Evolutionary conservation across 1,284 basidiomycete genomes (phyloP), one percentile per base, ranked within the genome.

Genomic region (Boletellus deceptivus): DNA sequence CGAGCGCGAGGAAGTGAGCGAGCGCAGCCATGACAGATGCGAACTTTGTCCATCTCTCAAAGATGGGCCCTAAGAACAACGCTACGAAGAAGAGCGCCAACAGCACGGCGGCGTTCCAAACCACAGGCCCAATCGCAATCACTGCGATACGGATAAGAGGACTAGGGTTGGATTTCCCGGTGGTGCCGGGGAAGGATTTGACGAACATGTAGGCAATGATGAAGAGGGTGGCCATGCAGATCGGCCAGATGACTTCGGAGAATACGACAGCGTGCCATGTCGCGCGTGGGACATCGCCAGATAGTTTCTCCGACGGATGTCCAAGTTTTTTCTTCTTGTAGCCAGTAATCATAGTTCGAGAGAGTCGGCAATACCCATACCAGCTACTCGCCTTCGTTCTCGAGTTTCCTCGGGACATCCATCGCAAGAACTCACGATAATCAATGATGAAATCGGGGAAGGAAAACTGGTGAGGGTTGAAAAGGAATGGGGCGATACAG

Each of bases 301-400:
- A 93, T 41, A 97, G 74, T 73, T 97, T 97, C 72, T 98, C 94
- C 1, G 93, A 96, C 6, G 95, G 95, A 61, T 95, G 89, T 6
- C 94, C 94, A 9, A 98, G 81, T 65, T 93, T 89, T 80, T 98
- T 98, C 79, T 96, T 92, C 84, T 98, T 98, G 79, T 93, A 97
- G 55, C 94, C 95, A 34, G 95, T 98, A 61, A 98, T 94, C 80
- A 93, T 89, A 11, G 95, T 98, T 59, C 94, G 78, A 35, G 93
- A 96, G 53, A 97, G 80, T 61, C 94, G 89, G 69, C 94, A 98
- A 72, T 98, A 98, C 3, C 95, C 95, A 67, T 97, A 96, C 94
- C 95, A 98, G 58, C 91, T 95, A 74, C 95, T 98, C 51, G 91
- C 89, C 69, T 97, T 95, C 17, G 91, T 90, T 59, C 92, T 79